phyloP scores from a whole-genome alignment of 306 rosid genomes.

The Crotalaria pallida region DNA sequence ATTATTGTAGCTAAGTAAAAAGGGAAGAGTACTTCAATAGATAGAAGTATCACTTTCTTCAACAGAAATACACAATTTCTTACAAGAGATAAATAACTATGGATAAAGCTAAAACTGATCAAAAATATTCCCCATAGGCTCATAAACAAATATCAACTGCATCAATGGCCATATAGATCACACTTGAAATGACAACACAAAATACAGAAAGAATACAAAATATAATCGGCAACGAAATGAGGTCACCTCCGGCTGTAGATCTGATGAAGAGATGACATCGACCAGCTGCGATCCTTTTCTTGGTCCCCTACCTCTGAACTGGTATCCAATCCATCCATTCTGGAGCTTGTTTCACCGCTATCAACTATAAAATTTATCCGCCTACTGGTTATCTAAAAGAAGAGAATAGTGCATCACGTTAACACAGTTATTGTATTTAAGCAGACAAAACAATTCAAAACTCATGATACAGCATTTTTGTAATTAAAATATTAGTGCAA shows the following conservation, averaged over 20 bases:
- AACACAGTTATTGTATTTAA: conserved; percentile 13
- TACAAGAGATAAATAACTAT: too few species aligned
- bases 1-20: not conserved
- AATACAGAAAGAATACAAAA: not conserved
- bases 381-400: conserved; percentile 67
- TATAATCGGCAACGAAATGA: not conserved
- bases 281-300: conserved; percentile 86
- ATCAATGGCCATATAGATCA: not conserved
- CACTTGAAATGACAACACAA: not conserved
- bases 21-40: conserved; percentile 6
- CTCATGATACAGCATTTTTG: not conserved
- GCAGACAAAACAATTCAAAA: conserved; percentile 7
- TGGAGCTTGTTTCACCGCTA: conserved; percentile 43
- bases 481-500: not conserved
- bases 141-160: conserved; percentile 2
- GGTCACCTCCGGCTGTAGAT: conserved; percentile 82
- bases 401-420: conserved; percentile 19
- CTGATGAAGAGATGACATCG: conserved; percentile 85
- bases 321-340: conserved; percentile 36
- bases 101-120: not conserved
- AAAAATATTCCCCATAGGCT: not conserved
- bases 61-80: not conserved
- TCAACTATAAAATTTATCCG: conserved; percentile 88
- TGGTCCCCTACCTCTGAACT: conserved; percentile 38
- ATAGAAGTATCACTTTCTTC: not conserved